Conservation (phyloP, 192 early-diverging fungal genomes). For the Coemansia sp. region DNA sequence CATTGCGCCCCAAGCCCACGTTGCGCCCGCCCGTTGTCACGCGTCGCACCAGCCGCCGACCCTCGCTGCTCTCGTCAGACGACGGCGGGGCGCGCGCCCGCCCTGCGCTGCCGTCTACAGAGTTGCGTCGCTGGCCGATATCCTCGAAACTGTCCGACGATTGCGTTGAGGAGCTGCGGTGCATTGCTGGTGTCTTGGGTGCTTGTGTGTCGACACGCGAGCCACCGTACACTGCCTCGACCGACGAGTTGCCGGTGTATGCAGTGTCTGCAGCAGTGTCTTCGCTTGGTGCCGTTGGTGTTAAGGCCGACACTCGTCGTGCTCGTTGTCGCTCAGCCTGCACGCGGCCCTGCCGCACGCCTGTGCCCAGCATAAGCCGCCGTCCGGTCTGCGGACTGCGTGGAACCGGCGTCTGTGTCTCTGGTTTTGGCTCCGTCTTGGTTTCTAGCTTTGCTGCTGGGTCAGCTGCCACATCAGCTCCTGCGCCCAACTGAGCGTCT, state of each 20-base stretch:
- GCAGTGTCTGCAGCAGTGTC: conserved; percentile 8
- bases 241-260: conserved; percentile 35
- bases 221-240: conserved; percentile 51
- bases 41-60: conserved; percentile 22
- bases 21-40: conserved; percentile 30
- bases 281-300: background rate
- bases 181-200: conserved; percentile 11
- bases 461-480: too few species aligned
- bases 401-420: conserved; percentile 5
- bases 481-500: background rate
- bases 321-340: conserved; percentile 1
- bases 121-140: conserved; percentile 13
- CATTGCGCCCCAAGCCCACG: conserved; percentile 4
- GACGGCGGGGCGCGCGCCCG: too few species aligned
- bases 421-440: background rate
- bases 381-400: background rate
- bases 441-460: background rate
- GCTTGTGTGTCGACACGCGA: conserved; percentile 30
- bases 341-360: background rate
- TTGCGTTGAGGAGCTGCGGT: conserved; percentile 28
- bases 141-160: background rate
- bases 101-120: conserved; percentile 13
- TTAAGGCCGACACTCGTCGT: background rate
- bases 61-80: background rate
- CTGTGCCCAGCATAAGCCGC: background rate